phyloP scores from a whole-genome alignment of 441 rosid species.

The Aleurites moluccanus region DNA sequence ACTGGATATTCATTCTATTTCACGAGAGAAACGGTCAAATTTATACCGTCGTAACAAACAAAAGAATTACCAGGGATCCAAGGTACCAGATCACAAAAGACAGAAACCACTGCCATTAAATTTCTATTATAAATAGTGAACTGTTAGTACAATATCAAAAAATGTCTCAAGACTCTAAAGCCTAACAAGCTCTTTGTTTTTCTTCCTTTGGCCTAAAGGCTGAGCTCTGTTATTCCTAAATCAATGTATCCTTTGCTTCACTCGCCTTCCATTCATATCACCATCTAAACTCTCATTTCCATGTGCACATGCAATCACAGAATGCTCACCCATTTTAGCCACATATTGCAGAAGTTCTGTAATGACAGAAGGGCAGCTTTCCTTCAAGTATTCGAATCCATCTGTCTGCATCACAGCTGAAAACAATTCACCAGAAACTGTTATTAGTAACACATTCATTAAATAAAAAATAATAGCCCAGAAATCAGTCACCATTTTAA shows the following conservation, averaged over 20 bases:
- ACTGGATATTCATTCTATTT: background rate
- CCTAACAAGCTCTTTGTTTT: conserved; percentile 26
- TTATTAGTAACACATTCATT: background rate
- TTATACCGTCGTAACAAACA: no score
- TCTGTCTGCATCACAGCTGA: conserved; percentile 97
- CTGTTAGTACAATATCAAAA: conserved; percentile 38
- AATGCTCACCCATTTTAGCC: conserved; percentile 41
- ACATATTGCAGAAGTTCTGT: conserved; percentile 43
- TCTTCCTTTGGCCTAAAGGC: background rate
- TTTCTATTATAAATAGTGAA: conserved; percentile 25
- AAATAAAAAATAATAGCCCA: background rate
- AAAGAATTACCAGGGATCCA: background rate
- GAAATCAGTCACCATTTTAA: background rate
- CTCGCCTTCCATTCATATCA: conserved; percentile 80
- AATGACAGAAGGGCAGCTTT: conserved; percentile 71
- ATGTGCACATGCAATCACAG: conserved; percentile 42
- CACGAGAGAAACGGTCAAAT: background rate
- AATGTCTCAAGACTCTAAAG: conserved; percentile 15
- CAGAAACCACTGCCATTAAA: conserved; percentile 21
- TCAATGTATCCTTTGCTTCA: conserved; percentile 84
- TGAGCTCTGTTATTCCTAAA: conserved; percentile 17
- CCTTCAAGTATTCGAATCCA: conserved; percentile 74
- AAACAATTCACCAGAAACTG: conserved; percentile 13
- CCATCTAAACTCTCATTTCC: conserved; percentile 65
- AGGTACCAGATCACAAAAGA: background rate